Base-by-base conservation (phyloP, 1,284 basidiomycete species). In the Phlebopus sp. region DNA sequence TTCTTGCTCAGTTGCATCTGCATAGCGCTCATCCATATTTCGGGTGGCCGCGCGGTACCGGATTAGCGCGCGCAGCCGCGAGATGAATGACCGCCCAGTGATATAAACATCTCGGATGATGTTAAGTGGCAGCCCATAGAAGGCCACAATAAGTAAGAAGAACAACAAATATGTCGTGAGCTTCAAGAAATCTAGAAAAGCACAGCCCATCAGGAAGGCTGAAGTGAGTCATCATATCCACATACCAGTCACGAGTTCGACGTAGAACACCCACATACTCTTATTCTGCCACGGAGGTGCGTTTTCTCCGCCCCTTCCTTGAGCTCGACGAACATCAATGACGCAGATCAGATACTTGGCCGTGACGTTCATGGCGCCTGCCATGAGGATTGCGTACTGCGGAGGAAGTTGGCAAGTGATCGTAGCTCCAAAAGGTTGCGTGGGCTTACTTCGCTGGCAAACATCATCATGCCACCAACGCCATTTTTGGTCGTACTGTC, bases 11-110 rank as follows among this genome's bases (percentile, higher is more conserved):
- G 90, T 91, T n/a, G 94, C 95, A 62, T 96, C 86, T 5, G 96
- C 94, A 68, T 99, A 99, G 37, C 92, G 78, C 55, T 90, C 80
- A 62, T 99, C 94, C 96, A 99, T 99, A 67, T 99, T 95, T 47
- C 86, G 78, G 2, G 96, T 98, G 1, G 97, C 97, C 37, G 87
- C 87, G 56, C 92, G 86, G 69, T 97, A 99, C 27, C 95, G 86
- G 46, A 94, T 75, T 44, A 98, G 79, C 44, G 96, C 94, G 35
- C 89, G 83, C 41, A 93, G 79, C 37, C 94, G 85, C 2, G 84
- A 81, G 56, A 94, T 75, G 74, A 99, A 97, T 5, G 92, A 95
- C 14, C 92, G 82, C 4, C 90, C 86, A 1, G 96, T 97, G 60
- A 97, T 81, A 72, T 96, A 98, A 31, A 99, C 92, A 70, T 99